A percentile compares a stretch with the other conserved stretches of the same genome.
phyloP scores from a whole-genome alignment of 768 basidiomycete genomes.

The Tricholoma saponaceum region DNA sequence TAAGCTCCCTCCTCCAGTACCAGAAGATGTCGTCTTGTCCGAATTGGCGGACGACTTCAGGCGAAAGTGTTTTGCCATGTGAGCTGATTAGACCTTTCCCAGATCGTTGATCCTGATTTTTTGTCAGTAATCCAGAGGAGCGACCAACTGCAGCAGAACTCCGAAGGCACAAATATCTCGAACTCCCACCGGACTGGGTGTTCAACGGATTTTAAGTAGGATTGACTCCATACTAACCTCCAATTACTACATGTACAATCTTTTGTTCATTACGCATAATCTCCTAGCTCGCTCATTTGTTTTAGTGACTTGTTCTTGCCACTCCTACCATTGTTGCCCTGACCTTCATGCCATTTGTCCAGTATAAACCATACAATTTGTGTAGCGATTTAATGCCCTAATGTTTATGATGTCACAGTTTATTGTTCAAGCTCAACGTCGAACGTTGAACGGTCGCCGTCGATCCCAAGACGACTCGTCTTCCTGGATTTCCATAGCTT shows the following conservation, averaged over 20 bases:
- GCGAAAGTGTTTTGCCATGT: constrained; percentile 87
- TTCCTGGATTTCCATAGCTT: too few species aligned
- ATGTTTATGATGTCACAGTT: constrained; percentile 27
- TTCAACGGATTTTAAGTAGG: constrained; percentile 62
- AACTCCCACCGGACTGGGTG: constrained; percentile 66
- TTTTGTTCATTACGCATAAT: constrained; percentile 16
- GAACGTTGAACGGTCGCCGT: too few species aligned
- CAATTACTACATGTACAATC: constrained; percentile 21
- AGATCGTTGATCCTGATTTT: background rate
- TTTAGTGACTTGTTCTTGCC: constrained; percentile 12
- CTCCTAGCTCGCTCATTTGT: constrained; percentile 11
- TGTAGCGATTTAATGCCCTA: constrained; percentile 39
- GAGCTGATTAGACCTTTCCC: constrained; percentile 25
- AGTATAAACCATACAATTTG: constrained; percentile 29
- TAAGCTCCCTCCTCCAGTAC: constrained; percentile 85
- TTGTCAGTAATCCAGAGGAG: constrained; percentile 70
- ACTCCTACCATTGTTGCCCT: constrained; percentile 12
- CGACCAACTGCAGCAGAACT: constrained; percentile 79
- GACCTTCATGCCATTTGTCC: constrained; percentile 22
- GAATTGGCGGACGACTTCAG: constrained; percentile 83
- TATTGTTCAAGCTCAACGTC: background rate
- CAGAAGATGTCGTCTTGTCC: constrained; percentile 74
- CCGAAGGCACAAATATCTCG: constrained; percentile 74
- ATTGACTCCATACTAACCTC: constrained; percentile 25
- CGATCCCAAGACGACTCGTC: too few species aligned